A percentile compares a stretch with the other conserved stretches of the same genome.
Evolutionary conservation across 345 rosid genomes (phyloP).

Genomic region (Euphorbia tirucalli): DNA sequence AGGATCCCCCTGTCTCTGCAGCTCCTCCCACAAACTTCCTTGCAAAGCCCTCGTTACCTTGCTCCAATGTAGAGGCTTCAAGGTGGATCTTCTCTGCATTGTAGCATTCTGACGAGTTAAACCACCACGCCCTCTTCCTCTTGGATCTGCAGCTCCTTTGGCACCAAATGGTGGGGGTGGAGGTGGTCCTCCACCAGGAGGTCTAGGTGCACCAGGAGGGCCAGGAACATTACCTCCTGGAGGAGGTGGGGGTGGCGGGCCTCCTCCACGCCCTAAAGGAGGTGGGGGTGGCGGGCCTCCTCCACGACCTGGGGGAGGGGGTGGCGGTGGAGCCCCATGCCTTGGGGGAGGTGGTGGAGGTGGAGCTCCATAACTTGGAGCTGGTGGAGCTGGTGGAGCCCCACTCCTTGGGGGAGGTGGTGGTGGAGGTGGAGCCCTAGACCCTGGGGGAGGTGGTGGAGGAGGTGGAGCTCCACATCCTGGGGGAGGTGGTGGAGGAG

Average conservation of each 20-base stretch:
- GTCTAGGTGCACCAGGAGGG: constrained; percentile 66
- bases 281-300: constrained; percentile 37
- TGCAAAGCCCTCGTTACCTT: constrained; percentile 94
- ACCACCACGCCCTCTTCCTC: constrained; percentile 79
- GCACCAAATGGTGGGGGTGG: constrained; percentile 62
- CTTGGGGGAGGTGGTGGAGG: constrained; percentile 29
- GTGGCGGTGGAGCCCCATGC: constrained; percentile 6
- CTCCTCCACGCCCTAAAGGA: constrained; percentile 23
- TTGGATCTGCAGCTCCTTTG: constrained; percentile 42
- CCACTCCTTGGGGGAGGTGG: constrained; percentile 26
- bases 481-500: constrained; percentile 41
- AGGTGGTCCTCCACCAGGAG: constrained; percentile 67
- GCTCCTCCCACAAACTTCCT: constrained; percentile 99
- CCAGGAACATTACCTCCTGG: constrained; percentile 56
- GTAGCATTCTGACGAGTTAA: constrained; percentile 39
- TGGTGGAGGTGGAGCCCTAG: constrained; percentile 33
- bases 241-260: constrained; percentile 64
- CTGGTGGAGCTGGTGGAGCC: constrained; percentile 25
- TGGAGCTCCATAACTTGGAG: constrained; percentile 17
- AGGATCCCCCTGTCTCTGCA: constrained; percentile 85
- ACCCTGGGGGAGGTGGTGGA: constrained; percentile 13
- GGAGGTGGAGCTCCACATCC: constrained; percentile 30
- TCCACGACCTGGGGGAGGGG: constrained; percentile 26
- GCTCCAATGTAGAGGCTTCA: constrained; percentile 98
- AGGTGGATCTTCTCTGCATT: constrained; percentile 68